These are phyloP conservation scores for Sporothrix pallida DNA, from an alignment of 2,329 filamentous ascomycete species.

Conservation along the genomic window DNA sequence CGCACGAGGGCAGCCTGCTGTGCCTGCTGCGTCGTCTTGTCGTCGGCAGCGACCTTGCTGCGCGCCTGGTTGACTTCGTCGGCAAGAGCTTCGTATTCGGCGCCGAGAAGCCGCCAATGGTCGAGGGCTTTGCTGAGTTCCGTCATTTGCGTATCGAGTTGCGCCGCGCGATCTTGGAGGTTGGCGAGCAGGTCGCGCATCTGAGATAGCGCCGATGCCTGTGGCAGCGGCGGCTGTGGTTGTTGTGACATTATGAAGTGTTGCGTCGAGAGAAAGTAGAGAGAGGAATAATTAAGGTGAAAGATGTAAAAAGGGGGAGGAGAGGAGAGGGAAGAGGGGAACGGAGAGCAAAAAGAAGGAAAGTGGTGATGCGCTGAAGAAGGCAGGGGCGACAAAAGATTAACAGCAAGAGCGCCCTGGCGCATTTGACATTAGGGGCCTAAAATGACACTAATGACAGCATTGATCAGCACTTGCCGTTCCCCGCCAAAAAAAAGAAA, in stretches of 20 bases:
- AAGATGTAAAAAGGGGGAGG: background rate
- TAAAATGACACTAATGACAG: slow-evolving; percentile 4
- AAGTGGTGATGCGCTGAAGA: background rate
- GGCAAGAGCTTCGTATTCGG: slow-evolving; percentile 87
- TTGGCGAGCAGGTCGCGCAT: slow-evolving; percentile 62
- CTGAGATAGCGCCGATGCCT: slow-evolving; percentile 17
- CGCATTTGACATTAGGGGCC: background rate
- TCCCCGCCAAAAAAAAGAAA: slow-evolving; percentile 2
- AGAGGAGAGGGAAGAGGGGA: background rate
- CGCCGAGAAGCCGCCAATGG: slow-evolving; percentile 90
- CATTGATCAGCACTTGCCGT: slow-evolving; percentile 3
- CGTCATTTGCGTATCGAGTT: slow-evolving; percentile 76
- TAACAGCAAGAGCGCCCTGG: background rate
- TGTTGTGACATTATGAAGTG: slow-evolving; percentile 21
- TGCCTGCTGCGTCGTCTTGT: background rate
- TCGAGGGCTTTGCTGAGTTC: slow-evolving; percentile 77
- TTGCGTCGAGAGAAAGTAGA: background rate
- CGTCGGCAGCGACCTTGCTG: slow-evolving; percentile 48
- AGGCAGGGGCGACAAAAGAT: slow-evolving; percentile 9
- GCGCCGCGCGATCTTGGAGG: slow-evolving; percentile 75
- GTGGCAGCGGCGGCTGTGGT: slow-evolving; percentile 10
- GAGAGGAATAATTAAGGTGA: background rate
- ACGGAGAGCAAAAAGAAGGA: background rate
- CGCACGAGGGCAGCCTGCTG: slow-evolving; percentile 60
- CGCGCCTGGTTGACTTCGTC: slow-evolving; percentile 66